Base-by-base conservation (phyloP, 2,329 filamentous ascomycete species). In the Phialophora chinensis region DNA sequence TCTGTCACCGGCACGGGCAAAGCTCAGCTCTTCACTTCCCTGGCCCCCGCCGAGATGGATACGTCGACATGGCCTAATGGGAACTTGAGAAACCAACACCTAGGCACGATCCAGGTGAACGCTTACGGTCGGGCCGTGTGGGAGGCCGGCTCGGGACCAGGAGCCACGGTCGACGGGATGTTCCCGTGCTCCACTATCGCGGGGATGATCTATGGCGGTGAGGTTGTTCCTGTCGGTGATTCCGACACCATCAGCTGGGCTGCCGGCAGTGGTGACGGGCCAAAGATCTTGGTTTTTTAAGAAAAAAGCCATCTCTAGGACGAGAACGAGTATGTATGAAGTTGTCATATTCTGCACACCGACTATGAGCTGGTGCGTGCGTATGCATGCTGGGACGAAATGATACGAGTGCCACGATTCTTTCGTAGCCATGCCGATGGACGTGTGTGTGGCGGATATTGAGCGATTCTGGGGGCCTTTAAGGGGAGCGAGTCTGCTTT, bases 21-120 rank as follows among this genome's bases (percentile, higher is more conserved):
- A 58, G 67, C 71, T 25, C 72, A 74, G 29, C 57, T 71, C 50
- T 72, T 72, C 67, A 69, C 70, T 3, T 65, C 62, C 53, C 60
- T 72, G 12, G 68, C 66, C 2, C 72, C 70, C 17, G 71, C 70
- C 29, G 68, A 63, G 25, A 56, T 61, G 7, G 61, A 63, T 54
- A 66, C 67, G 29, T 62, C 60, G 14, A 62, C 62, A 29, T 74
- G 70, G 71, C 72, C 71, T 6, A 61, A 49, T 4, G 72, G 72
- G 17, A 73, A 74, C 42, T 52, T 72, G 58, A 56, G 72, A 29
- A 69, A 73, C 54, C 62, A 72, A 44, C 17, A 64, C 42, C 60
- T 70, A 14, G 70, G 70, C 42, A 62, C 68, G 53, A 65, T 71
- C 57, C 54, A 70, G 25, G 49, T 70, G 49, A 59, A 65, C 23